Evolutionary conservation across 371 early-diverging fungal genomes (phyloP).

Genomic region (Mucor piriformis): DNA sequence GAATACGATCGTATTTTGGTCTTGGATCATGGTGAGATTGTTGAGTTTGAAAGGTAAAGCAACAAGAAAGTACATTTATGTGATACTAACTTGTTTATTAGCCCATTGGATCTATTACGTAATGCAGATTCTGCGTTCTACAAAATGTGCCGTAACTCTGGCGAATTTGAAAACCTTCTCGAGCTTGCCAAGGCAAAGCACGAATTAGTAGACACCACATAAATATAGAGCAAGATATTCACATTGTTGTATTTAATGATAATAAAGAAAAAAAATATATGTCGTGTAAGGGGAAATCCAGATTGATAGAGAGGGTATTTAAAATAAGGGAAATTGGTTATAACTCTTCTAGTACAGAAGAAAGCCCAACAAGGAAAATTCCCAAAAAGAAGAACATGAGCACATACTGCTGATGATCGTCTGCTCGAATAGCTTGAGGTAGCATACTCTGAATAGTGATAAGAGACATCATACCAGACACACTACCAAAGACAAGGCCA

Average conservation of each 20-base stretch:
- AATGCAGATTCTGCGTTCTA: conserved; percentile 54
- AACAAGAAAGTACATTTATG: background rate
- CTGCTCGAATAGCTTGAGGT: conserved; percentile 61
- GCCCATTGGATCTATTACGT: conserved; percentile 56
- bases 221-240: no score
- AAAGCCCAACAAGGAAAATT: conserved; percentile 56
- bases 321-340: background rate
- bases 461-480: conserved; percentile 75
- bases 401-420: conserved; percentile 43
- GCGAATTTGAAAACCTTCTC: conserved; percentile 61
- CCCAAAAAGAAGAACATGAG: conserved; percentile 61
- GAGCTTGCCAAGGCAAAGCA: conserved; percentile 44
- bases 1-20: conserved; percentile 54
- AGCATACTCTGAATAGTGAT: conserved; percentile 59
- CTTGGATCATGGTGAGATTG: conserved; percentile 41
- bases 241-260: no score
- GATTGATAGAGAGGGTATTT: no score
- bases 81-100: conserved; percentile 3
- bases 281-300: no score
- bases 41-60: conserved; percentile 42
- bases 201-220: conserved; percentile 35
- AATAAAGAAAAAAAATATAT: no score
- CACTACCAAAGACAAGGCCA: conserved; percentile 57
- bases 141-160: conserved; percentile 68
- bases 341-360: conserved; percentile 36